Conservation (phyloP, 352 stramenopile species). For the Globisporangium irregulare region DNA sequence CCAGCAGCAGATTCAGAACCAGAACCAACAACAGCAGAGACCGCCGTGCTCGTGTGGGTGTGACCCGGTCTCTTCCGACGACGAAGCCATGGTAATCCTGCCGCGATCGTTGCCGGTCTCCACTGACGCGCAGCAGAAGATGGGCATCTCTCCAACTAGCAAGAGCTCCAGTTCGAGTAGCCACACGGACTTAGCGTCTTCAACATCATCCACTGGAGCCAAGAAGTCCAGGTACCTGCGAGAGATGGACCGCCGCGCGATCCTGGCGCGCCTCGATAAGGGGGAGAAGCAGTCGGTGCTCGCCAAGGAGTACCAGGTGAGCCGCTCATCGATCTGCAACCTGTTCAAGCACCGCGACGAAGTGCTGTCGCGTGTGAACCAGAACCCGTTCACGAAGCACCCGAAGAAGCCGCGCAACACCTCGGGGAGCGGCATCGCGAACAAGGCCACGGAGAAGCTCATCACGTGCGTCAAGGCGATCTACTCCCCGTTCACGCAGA, state of each 20-base stretch:
- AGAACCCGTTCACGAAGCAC: constrained; percentile 47
- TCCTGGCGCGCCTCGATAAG: constrained; percentile 33
- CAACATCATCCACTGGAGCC: neutral
- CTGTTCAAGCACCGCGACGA: constrained; percentile 46
- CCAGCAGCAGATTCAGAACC: neutral
- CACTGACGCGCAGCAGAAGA: neutral
- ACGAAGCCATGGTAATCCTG: constrained; percentile 8
- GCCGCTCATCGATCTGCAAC: constrained; percentile 56
- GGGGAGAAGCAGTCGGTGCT: constrained; percentile 48
- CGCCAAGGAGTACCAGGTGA: constrained; percentile 60
- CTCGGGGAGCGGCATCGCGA: neutral
- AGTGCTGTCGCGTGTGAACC: constrained; percentile 34
- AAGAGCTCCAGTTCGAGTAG: constrained; percentile 2
- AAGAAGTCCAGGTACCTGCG: constrained; percentile 40
- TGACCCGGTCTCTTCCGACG: constrained; percentile 12
- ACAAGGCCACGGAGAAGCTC: constrained; percentile 16
- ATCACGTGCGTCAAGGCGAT: constrained; percentile 19
- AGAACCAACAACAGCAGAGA: neutral
- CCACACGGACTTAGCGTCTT: neutral
- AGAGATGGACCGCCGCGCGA: constrained; percentile 49
- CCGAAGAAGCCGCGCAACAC: constrained; percentile 23
- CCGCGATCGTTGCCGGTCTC: neutral
- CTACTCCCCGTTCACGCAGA: constrained; percentile 18
- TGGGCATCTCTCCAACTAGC: constrained; percentile 12
- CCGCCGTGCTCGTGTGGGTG: constrained; percentile 15